Base-by-base conservation (phyloP, 192 early-diverging fungal species). In the Chytriomyces hyalinus region DNA sequence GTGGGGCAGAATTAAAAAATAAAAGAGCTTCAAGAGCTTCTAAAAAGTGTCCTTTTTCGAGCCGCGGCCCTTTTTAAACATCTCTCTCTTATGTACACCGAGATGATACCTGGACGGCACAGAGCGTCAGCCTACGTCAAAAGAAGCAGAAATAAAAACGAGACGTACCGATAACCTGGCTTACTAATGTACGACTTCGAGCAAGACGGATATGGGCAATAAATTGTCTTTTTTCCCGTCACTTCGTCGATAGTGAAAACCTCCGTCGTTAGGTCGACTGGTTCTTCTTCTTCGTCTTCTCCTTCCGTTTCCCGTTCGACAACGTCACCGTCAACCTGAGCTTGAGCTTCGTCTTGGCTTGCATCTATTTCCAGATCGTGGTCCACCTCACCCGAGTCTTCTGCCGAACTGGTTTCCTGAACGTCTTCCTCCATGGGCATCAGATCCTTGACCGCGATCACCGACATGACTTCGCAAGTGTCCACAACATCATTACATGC, bases 131-230 rank as follows among this genome's bases (percentile, higher is more conserved):
- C 36, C 26, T 13, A 65, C 36, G 8, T 65, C 13, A 65, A 15
- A 15, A 13, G 15, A 65, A 7, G n/a, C 64, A 6, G 0, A 65
- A 17, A 17, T 26, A 15, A 43, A 22, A n/a, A 17, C 17, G 5
- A 4, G 4, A 43, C 64, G 64, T 15, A 26, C 15, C 36, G 5
- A 65, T 28, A 43, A 22, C 64, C 64, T 65, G 64, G 13, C 36
- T 65, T 65, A 26, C 64, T 65, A 28, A 26, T 28, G 64, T 65
- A 65, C 26, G 26, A 13, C 26, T 65, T 65, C 13, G 64, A 13
- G 26, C 64, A 65, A 65, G 24, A 22, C 26, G 20, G 24, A 65
- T 65, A 28, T 3, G 64, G 15, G 64, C 64, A 65, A 5, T 17
- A 15, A 43, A 28, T 22, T 5, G 26, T 20, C 20, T 20, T 59